Evolutionary conservation across 805 yeast genomes (phyloP).

Genomic region (Candida sanyiensis): DNA sequence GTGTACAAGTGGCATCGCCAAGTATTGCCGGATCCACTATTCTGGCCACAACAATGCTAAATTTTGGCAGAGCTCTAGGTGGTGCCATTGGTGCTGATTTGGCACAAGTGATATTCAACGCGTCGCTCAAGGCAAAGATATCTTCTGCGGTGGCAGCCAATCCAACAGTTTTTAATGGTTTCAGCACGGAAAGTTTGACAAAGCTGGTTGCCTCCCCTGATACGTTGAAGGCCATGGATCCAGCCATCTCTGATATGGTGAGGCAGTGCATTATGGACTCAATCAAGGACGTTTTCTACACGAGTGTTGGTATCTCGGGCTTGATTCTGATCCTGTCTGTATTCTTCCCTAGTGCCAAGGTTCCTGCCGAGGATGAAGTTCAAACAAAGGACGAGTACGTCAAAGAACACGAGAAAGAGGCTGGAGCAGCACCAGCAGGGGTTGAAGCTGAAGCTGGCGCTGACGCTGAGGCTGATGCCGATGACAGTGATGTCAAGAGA

Average conservation of each 20-base stretch:
- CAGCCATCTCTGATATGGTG: background rate
- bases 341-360: conserved; percentile 35
- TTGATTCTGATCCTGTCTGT: conserved; percentile 28
- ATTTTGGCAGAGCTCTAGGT: conserved; percentile 40
- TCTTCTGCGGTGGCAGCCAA: background rate
- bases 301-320: conserved; percentile 33
- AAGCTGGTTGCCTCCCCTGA: background rate
- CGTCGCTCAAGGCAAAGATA: conserved; percentile 21
- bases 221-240: background rate
- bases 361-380: conserved; percentile 30
- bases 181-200: background rate
- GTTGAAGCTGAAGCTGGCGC: too few species aligned
- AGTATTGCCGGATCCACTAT: conserved; percentile 45
- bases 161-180: background rate
- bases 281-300: conserved; percentile 34
- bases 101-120: conserved; percentile 37
- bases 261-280: conserved; percentile 27
- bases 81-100: conserved; percentile 40
- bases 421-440: background rate
- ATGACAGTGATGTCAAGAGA: background rate
- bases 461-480: too few species aligned
- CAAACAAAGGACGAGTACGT: conserved; percentile 3
- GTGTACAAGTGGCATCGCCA: conserved; percentile 46
- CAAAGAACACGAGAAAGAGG: conserved; percentile 2
- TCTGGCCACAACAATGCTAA: conserved; percentile 40